Evolutionary conservation across 495 filamentous ascomycete genomes (phyloP).

Genomic region (Aspergillus leporis): DNA sequence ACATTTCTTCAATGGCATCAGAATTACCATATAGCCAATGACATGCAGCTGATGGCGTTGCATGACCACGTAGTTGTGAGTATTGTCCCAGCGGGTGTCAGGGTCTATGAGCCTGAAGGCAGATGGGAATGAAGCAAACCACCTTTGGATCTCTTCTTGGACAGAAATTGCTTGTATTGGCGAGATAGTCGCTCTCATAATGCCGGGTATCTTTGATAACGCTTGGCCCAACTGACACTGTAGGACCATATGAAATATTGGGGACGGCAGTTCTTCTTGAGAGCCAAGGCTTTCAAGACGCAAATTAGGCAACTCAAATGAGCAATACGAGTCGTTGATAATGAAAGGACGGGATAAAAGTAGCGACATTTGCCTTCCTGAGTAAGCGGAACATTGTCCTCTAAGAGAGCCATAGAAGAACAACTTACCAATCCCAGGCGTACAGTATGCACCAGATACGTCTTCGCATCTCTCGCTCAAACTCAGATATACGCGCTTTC

Average conservation of each 20-base stretch:
- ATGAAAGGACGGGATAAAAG: conserved; percentile 30
- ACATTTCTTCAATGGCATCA: conserved; percentile 45
- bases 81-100: conserved; percentile 46
- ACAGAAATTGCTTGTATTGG: conserved; percentile 18
- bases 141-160: conserved; percentile 37
- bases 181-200: conserved; percentile 12
- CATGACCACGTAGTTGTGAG: conserved; percentile 41
- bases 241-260: conserved; percentile 24
- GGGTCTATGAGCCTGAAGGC: conserved; percentile 40
- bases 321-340: conserved; percentile 23
- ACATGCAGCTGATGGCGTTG: conserved; percentile 52
- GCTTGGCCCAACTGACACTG: conserved; percentile 27
- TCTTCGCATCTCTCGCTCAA: conserved; percentile 38
- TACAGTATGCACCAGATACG: conserved; percentile 43
- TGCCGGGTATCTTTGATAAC: conserved; percentile 17
- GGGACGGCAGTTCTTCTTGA: conserved; percentile 20
- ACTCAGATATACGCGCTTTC: conserved; percentile 40
- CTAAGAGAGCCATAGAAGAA: not conserved
- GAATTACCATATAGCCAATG: conserved; percentile 46
- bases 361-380: conserved; percentile 33
- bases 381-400: not conserved
- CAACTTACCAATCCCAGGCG: conserved; percentile 36
- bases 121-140: conserved; percentile 41
- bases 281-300: conserved; percentile 21
- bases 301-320: conserved; percentile 28